Conservation (phyloP, 2,329 filamentous ascomycete species). For the Pyricularia sp. region DNA sequence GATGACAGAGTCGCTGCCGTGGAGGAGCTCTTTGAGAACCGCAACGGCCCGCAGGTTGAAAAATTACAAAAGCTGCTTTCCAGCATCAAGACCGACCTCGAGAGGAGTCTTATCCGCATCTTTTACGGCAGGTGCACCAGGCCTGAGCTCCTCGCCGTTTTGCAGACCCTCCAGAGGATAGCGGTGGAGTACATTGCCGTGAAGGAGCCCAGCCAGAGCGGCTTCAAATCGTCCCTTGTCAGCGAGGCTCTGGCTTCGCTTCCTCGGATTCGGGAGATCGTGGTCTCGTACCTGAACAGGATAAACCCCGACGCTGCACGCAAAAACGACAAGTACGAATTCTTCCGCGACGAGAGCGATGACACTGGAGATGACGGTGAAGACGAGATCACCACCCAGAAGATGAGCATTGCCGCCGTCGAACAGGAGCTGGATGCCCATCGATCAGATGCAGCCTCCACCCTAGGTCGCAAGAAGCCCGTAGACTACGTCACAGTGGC, state of each 20-base stretch:
- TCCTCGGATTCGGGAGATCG: conserved; percentile 60
- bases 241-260: conserved; percentile 60
- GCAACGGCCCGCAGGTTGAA: conserved; percentile 55
- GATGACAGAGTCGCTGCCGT: conserved; percentile 74
- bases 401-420: conserved; percentile 80
- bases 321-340: conserved; percentile 82
- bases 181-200: conserved; percentile 61
- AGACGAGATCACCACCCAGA: conserved; percentile 79
- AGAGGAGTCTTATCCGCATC: conserved; percentile 85
- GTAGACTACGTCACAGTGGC: conserved; percentile 72
- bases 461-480: conserved; percentile 54
- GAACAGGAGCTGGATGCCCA: conserved; percentile 80
- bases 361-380: conserved; percentile 28
- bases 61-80: conserved; percentile 59
- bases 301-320: conserved; percentile 78
- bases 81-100: conserved; percentile 67
- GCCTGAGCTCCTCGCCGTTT: conserved; percentile 69
- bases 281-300: conserved; percentile 64
- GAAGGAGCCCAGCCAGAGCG: conserved; percentile 49
- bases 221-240: conserved; percentile 60
- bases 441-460: conserved; percentile 54
- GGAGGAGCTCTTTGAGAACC: conserved; percentile 64
- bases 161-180: conserved; percentile 77
- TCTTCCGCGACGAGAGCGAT: conserved; percentile 58
- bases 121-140: conserved; percentile 95